Evolutionary conservation across 169 alveolate genomes (phyloP).

Genomic region (Plasmodium berghei): DNA sequence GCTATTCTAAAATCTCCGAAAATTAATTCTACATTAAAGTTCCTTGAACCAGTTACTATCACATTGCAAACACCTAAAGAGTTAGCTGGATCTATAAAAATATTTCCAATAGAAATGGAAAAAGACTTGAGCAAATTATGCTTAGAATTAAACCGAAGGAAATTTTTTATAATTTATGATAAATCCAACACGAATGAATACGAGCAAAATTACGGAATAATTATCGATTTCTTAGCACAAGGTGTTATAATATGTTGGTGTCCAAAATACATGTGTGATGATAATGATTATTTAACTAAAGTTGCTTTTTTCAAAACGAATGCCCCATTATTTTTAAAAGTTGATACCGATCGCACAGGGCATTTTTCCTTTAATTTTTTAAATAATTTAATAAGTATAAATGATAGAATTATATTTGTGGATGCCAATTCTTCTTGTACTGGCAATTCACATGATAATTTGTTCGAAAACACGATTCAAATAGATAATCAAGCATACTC

Average conservation of each 20-base stretch:
- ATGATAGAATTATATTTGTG: slow-evolving; percentile 61
- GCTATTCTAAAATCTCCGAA: slow-evolving; percentile 40
- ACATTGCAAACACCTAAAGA: slow-evolving; percentile 54
- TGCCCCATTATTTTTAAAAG: slow-evolving; percentile 47
- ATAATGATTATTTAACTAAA: slow-evolving; percentile 56
- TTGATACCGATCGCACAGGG: slow-evolving; percentile 45
- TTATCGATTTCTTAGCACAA: slow-evolving; percentile 44
- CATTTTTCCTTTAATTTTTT: slow-evolving; percentile 36
- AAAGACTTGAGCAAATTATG: slow-evolving; percentile 55
- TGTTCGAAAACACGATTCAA: slow-evolving; percentile 30
- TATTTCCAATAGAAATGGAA: slow-evolving; percentile 68
- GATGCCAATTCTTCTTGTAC: slow-evolving; percentile 16
- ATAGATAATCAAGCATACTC: slow-evolving; percentile 15
- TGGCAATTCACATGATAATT: slow-evolving; percentile 1
- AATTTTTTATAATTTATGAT: slow-evolving; percentile 1
- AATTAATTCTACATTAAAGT: slow-evolving; percentile 36
- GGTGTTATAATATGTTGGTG: slow-evolving; percentile 70
- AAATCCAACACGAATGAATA: slow-evolving; percentile 20
- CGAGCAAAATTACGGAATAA: slow-evolving; percentile 33
- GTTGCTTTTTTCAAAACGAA: slow-evolving; percentile 56
- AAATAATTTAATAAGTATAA: slow-evolving; percentile 46
- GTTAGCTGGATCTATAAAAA: slow-evolving; percentile 30
- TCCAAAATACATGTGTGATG: slow-evolving; percentile 30
- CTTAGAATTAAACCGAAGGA: slow-evolving; percentile 48
- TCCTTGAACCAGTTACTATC: slow-evolving; percentile 39